phyloP scores from a whole-genome alignment of 2,329 filamentous ascomycete species.

The Monilinia polystroma region DNA sequence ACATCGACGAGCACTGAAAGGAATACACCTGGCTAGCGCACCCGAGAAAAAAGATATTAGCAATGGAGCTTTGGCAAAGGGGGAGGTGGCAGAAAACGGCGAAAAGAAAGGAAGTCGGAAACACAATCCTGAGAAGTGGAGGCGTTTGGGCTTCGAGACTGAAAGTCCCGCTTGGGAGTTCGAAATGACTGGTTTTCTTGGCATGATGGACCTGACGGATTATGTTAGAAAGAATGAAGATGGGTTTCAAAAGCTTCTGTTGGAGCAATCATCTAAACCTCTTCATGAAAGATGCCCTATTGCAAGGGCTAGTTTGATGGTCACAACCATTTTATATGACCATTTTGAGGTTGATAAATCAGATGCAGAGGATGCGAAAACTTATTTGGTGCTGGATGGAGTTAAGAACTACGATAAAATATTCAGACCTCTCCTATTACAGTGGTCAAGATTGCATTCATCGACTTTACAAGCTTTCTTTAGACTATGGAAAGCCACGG shows the following conservation, averaged over 20 bases:
- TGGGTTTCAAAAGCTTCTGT: constrained; percentile 82
- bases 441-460: constrained; percentile 90
- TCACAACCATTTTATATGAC: constrained; percentile 87
- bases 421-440: constrained; percentile 82
- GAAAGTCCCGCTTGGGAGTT: constrained; percentile 88
- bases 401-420: constrained; percentile 78
- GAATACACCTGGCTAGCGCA: constrained; percentile 78
- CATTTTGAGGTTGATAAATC: constrained; percentile 91
- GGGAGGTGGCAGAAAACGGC: constrained; percentile 43
- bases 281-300: constrained; percentile 77
- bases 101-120: constrained; percentile 60
- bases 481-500: constrained; percentile 87
- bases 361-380: constrained; percentile 75
- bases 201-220: constrained; percentile 96
- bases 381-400: constrained; percentile 71
- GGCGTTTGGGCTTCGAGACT: constrained; percentile 84
- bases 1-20: constrained; percentile 74
- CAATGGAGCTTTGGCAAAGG: constrained; percentile 34
- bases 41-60: constrained; percentile 55
- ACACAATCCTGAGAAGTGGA: constrained; percentile 90
- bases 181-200: constrained; percentile 79
- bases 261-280: constrained; percentile 80
- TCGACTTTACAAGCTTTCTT: constrained; percentile 85
- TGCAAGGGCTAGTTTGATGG: constrained; percentile 78
- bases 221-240: constrained; percentile 92